These are phyloP conservation scores for Picea sitchensis DNA, from an alignment of 75 land plant genomes.

Conservation along the genomic window DNA sequence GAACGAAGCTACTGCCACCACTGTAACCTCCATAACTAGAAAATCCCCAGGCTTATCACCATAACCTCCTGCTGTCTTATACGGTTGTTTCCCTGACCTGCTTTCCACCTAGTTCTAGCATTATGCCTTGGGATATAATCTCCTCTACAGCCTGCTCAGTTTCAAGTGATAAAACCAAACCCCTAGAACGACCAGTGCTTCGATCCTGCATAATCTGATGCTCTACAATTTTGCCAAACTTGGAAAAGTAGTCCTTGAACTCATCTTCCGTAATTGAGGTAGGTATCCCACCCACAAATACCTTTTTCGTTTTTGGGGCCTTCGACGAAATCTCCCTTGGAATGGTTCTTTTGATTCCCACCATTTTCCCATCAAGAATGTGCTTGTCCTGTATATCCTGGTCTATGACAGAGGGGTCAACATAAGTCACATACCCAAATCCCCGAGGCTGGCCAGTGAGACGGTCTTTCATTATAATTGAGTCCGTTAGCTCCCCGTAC, in stretches of 20 bases:
- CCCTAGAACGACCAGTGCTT: conserved; percentile 26
- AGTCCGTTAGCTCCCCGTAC: too few species aligned
- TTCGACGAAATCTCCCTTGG: conserved; percentile 34
- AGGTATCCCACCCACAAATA: conserved; percentile 64
- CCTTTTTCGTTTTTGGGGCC: conserved; percentile 54
- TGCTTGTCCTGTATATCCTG: too few species aligned
- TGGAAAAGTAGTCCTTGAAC: too few species aligned
- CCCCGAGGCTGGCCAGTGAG: too few species aligned
- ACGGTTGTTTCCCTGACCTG: background rate
- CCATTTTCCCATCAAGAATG: conserved; percentile 9
- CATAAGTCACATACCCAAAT: too few species aligned
- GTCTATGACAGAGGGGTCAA: too few species aligned
- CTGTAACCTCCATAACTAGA: conserved; percentile 41
- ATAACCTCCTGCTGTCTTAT: conserved; percentile 39
- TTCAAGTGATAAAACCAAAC: conserved; percentile 81
- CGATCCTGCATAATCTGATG: conserved; percentile 75
- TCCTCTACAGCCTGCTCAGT: conserved; percentile 73
- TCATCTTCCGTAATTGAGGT: conserved; percentile 32
- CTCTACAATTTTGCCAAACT: conserved; percentile 52
- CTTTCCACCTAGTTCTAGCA: conserved; percentile 76
- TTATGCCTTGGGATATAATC: conserved; percentile 48
- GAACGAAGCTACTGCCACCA: conserved; percentile 14
- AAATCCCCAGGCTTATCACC: conserved; percentile 17
- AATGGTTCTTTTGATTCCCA: conserved; percentile 47
- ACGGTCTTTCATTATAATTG: too few species aligned